Evolutionary conservation across 805 yeast species (phyloP), one percentile per base, ranked within the genome.

Genomic region (Isabelozyma pseudorhagii): DNA sequence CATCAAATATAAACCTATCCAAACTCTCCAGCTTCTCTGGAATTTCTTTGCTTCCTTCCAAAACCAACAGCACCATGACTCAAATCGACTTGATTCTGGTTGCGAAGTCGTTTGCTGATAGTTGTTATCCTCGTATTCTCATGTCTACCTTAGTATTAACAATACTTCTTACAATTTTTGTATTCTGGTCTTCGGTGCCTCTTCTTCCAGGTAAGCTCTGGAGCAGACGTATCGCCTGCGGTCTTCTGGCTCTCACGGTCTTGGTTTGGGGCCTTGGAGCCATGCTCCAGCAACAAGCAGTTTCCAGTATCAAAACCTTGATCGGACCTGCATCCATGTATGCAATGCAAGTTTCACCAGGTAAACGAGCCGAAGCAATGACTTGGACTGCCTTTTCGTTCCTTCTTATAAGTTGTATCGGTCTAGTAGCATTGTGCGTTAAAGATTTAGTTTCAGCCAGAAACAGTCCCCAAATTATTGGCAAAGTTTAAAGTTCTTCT

Each of bases 261-360:
- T 59, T 83, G 3, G 41, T 83, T 2, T 83, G 87, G 86, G 88
- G 87, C 0, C 64, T 83, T 28, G 87, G 87, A 2, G 72, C 87
- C 0, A 82, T 84, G 79, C 77, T 87, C 71, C 77, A 77, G 45
- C 83, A 81, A 56, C 81, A 83, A 46, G 85, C 86, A 0, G 72
- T 75, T 0, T 68, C 68, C 38, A 67, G 84, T 2, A 74, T 79
- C 4, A 56, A 60, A 7, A 55, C 60, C n/a, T 58, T 83, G 31
- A 72, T 81, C 0, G 74, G 76, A 3, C 63, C 70, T 1, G 74
- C 85, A 10, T 80, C 85, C 15, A 72, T 83, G 78, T 67, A 72
- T 0, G 71, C 80, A 10, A 60, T 84, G 0, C 49, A 60, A 10
- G 80, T 78, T 1, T 54, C 61, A 14, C 61, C 60, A 8, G 89